These are phyloP conservation scores for Penicillium arizonense DNA, from an alignment of 495 filamentous ascomycete species.

Conservation along the genomic window DNA sequence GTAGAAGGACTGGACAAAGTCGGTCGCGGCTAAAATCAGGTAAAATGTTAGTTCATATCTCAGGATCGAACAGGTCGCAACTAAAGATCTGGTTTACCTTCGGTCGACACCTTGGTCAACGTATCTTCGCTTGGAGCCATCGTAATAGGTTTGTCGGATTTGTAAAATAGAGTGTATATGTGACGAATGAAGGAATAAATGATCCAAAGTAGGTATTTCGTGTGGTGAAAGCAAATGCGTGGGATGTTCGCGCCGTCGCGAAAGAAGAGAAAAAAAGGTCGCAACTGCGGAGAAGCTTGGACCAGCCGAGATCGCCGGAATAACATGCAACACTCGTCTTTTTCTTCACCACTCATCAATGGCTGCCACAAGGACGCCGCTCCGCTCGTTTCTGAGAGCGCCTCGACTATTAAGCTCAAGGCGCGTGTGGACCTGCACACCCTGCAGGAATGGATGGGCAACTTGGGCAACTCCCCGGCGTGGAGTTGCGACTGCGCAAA, in stretches of 20 bases:
- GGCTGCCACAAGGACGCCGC: slow-evolving; percentile 29
- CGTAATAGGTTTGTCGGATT: slow-evolving; percentile 5
- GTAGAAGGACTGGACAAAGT: slow-evolving; percentile 54
- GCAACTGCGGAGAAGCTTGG: slow-evolving; percentile 34
- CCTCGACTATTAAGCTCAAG: slow-evolving; percentile 21
- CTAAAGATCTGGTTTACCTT: slow-evolving; percentile 31
- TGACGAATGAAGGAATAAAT: background rate
- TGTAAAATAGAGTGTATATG: background rate
- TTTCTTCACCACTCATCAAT: slow-evolving; percentile 26
- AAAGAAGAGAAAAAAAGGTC: slow-evolving; percentile 11
- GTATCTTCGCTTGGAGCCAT: slow-evolving; percentile 46
- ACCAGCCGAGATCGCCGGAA: slow-evolving; percentile 36
- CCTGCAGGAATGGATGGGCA: slow-evolving; percentile 20
- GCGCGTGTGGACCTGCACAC: slow-evolving; percentile 34
- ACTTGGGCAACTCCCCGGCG: slow-evolving; percentile 21
- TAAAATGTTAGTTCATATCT: slow-evolving; percentile 4
- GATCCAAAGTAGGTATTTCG: background rate
- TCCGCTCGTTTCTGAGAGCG: slow-evolving; percentile 35
- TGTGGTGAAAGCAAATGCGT: background rate
- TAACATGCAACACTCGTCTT: slow-evolving; percentile 19
- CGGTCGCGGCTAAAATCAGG: slow-evolving; percentile 40
- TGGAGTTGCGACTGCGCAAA: slow-evolving; percentile 32
- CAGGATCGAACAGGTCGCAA: background rate
- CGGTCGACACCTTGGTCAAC: slow-evolving; percentile 48
- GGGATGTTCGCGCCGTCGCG: background rate